A percentile compares a stretch with the other conserved stretches of the same genome.
phyloP scores from a whole-genome alignment of 192 early-diverging fungal species.

The Helicostylum pulchrum region DNA sequence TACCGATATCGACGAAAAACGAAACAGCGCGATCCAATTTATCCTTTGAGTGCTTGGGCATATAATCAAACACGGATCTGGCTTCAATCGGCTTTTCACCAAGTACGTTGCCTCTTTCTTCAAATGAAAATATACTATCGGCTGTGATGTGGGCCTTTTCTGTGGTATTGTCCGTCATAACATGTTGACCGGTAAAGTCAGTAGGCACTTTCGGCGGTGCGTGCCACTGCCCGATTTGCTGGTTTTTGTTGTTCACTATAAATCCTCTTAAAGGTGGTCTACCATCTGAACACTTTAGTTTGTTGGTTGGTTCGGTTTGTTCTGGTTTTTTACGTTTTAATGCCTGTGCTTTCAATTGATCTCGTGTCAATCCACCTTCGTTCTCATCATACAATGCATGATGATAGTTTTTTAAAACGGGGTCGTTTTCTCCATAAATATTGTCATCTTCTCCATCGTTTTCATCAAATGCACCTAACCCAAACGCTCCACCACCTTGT shows the following conservation, averaged over 20 bases:
- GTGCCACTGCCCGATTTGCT: conserved; percentile 32
- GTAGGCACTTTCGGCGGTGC: conserved; percentile 27
- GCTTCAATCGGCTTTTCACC: conserved; percentile 68
- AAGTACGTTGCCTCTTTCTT: conserved; percentile 59
- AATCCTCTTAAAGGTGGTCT: conserved; percentile 26
- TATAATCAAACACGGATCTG: conserved; percentile 72
- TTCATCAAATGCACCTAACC: conserved; percentile 69
- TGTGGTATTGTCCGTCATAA: not conserved
- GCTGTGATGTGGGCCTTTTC: not conserved
- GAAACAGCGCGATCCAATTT: conserved; percentile 53
- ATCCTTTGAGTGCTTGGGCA: conserved; percentile 64
- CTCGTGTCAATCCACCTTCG: conserved; percentile 14
- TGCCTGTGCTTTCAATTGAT: not conserved
- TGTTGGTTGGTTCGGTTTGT: conserved; percentile 15
- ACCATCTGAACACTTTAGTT: conserved; percentile 21
- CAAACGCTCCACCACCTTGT: conserved; percentile 46
- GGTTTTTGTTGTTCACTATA: conserved; percentile 3
- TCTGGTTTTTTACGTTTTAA: conserved; percentile 35
- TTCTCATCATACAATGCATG: conserved; percentile 27
- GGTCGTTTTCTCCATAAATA: conserved; percentile 30
- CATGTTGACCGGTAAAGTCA: conserved; percentile 17
- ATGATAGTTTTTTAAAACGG: conserved; percentile 9
- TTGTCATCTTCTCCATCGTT: conserved; percentile 57
- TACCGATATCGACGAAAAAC: conserved; percentile 30
- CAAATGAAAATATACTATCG: conserved; percentile 28